These are phyloP conservation scores for Gossypium davidsonii DNA, from an alignment of 441 rosid species.

Conservation along the genomic window DNA sequence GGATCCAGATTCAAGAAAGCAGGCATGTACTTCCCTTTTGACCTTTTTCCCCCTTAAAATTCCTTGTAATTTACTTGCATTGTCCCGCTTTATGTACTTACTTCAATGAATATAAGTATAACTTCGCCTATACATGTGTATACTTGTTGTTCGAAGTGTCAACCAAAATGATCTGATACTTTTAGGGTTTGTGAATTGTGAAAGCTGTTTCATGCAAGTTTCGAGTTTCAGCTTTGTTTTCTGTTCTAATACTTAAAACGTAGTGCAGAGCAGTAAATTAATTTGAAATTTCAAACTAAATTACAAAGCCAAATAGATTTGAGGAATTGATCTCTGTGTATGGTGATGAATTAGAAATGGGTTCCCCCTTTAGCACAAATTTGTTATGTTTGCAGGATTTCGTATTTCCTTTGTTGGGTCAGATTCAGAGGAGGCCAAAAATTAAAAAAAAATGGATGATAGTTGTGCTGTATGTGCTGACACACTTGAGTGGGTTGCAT, in stretches of 20 bases:
- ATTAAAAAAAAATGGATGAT: conserved; percentile 32
- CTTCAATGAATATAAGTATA: neutral
- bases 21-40: neutral
- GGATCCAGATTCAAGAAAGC: neutral
- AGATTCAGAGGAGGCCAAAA: neutral
- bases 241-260: neutral
- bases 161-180: neutral
- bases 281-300: neutral
- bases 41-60: neutral
- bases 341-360: neutral
- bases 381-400: neutral
- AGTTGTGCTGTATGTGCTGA: conserved; percentile 49
- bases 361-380: neutral
- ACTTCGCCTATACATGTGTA: neutral
- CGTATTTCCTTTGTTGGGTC: neutral
- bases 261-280: neutral
- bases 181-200: neutral
- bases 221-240: neutral
- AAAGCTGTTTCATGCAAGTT: neutral
- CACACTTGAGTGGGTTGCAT: conserved; percentile 43
- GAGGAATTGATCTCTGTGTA: neutral
- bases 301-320: neutral
- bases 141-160: neutral
- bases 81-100: neutral
- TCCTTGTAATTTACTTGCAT: neutral